These are phyloP conservation scores for Gymnopilus dilepis DNA, from an alignment of 768 basidiomycete genomes.

Conservation along the genomic window DNA sequence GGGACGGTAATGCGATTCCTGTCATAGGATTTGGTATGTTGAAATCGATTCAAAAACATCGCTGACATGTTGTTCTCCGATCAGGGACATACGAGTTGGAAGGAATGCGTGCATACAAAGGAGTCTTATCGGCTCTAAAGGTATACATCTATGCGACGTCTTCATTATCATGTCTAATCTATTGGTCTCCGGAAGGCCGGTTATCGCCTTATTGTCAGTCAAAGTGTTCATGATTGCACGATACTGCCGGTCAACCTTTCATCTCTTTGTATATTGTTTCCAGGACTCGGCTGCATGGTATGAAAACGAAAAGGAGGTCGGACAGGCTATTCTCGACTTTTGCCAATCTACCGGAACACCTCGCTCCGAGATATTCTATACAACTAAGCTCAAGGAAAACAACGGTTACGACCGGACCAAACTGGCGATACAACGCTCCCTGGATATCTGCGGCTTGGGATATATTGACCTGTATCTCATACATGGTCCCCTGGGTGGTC, in stretches of 20 bases:
- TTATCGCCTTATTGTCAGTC: slow-evolving; percentile 64
- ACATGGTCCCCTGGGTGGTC: slow-evolving; percentile 70
- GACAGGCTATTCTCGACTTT: slow-evolving; percentile 63
- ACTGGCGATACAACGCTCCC: slow-evolving; percentile 55
- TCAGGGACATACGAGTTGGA: slow-evolving; percentile 66
- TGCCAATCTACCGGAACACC: slow-evolving; percentile 51
- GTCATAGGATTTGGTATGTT: slow-evolving; percentile 60
- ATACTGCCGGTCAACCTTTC: slow-evolving; percentile 28
- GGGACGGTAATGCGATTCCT: slow-evolving; percentile 50
- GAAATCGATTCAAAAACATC: not conserved
- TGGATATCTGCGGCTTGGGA: slow-evolving; percentile 58
- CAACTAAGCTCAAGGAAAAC: slow-evolving; percentile 71
- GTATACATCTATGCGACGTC: slow-evolving; percentile 34
- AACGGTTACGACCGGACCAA: slow-evolving; percentile 52
- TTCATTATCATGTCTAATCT: slow-evolving; percentile 16
- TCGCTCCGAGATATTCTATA: slow-evolving; percentile 68
- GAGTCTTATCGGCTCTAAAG: slow-evolving; percentile 67
- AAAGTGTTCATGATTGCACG: slow-evolving; percentile 10
- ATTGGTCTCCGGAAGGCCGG: slow-evolving; percentile 48
- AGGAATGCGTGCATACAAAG: slow-evolving; percentile 59
- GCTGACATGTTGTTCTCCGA: not conserved
- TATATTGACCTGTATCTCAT: slow-evolving; percentile 77
- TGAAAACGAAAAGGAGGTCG: slow-evolving; percentile 72
- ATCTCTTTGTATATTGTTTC: slow-evolving; percentile 15
- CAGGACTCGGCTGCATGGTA: slow-evolving; percentile 58